Evolutionary conservation across 345 rosid species (phyloP).

Genomic region (Conringia planisiliqua): DNA sequence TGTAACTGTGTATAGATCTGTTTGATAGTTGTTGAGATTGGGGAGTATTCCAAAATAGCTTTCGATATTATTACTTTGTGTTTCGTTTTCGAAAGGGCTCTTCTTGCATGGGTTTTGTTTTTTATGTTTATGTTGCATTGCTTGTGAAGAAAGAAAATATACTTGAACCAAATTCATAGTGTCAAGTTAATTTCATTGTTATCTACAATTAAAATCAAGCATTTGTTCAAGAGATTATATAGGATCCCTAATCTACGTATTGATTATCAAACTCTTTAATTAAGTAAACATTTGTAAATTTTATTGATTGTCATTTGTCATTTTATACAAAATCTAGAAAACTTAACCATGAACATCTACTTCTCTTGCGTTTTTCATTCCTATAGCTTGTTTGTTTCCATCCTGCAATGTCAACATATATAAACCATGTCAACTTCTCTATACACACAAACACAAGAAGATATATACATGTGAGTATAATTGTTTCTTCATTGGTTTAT

Average conservation of each 20-base stretch:
- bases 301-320: neutral
- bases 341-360: neutral
- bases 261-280: neutral
- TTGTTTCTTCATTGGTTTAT: neutral
- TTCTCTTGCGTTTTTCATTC: neutral
- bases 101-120: neutral
- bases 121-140: neutral
- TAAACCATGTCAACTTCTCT: neutral
- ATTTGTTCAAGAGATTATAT: neutral
- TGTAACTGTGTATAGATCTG: neutral
- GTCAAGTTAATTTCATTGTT: no score
- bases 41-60: neutral
- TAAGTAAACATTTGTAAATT: neutral
- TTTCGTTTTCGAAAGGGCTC: neutral
- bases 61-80: neutral
- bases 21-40: conserved; percentile 10
- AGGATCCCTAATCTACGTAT: neutral
- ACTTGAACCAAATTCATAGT: neutral
- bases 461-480: neutral
- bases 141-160: neutral
- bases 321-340: neutral
- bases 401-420: neutral
- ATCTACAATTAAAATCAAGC: no score
- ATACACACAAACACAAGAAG: neutral
- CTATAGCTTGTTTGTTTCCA: neutral